phyloP scores from a whole-genome alignment of 2,329 filamentous ascomycete genomes.

The Diplocarpon rosae region DNA sequence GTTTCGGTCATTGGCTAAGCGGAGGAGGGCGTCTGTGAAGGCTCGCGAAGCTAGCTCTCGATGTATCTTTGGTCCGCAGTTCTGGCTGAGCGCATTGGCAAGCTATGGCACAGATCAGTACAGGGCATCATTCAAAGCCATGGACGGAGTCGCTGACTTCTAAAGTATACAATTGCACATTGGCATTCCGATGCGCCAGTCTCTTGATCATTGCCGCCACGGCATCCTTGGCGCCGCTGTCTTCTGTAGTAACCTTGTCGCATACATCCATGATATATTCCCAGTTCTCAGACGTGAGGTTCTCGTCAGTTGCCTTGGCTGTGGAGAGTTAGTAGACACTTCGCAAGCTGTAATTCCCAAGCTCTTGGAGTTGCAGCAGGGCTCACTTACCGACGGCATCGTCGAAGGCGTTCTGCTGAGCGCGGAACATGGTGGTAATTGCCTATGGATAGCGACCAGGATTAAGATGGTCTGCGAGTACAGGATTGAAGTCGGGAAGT shows the following conservation, averaged over 20 bases:
- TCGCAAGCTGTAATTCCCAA: constrained; percentile 5
- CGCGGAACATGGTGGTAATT: constrained; percentile 39
- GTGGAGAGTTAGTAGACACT: constrained; percentile 17
- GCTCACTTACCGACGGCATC: constrained; percentile 51
- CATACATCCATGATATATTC: constrained; percentile 42
- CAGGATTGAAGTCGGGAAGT: not conserved
- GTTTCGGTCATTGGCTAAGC: constrained; percentile 86
- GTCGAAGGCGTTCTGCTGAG: constrained; percentile 58
- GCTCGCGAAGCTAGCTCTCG: constrained; percentile 60
- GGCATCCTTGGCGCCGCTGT: constrained; percentile 49
- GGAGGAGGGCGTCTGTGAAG: constrained; percentile 82
- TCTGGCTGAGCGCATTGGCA: constrained; percentile 61
- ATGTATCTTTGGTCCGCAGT: constrained; percentile 59
- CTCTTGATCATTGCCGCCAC: constrained; percentile 64
- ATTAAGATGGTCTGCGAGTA: not conserved
- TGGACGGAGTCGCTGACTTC: constrained; percentile 36
- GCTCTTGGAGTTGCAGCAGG: constrained; percentile 3
- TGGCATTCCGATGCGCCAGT: constrained; percentile 63
- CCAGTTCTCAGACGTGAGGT: constrained; percentile 66
- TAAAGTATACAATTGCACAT: constrained; percentile 68
- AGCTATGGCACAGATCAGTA: constrained; percentile 34
- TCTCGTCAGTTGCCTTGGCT: constrained; percentile 92
- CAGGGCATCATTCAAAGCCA: constrained; percentile 1
- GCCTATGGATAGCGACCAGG: constrained; percentile 1
- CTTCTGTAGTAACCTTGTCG: constrained; percentile 31